phyloP scores from a whole-genome alignment of 345 rosid species.

The Lepidium aucheri region DNA sequence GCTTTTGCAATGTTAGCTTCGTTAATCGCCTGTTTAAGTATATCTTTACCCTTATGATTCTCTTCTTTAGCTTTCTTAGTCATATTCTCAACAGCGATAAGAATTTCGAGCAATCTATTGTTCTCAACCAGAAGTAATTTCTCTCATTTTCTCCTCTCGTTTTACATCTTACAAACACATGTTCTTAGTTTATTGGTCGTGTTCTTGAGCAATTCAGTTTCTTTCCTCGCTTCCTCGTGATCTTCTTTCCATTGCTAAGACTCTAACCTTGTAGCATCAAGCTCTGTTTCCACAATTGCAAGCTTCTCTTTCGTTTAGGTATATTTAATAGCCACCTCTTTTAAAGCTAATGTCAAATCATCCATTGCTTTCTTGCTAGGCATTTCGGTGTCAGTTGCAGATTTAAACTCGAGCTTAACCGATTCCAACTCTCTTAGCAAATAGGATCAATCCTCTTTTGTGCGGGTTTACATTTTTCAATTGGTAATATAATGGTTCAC shows the following conservation, averaged over 20 bases:
- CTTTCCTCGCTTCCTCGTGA: slow-evolving; percentile 41
- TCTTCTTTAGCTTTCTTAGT: slow-evolving; percentile 49
- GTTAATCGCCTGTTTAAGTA: slow-evolving; percentile 75
- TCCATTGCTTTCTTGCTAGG: slow-evolving; percentile 85
- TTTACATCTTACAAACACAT: slow-evolving; percentile 55
- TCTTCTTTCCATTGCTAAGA: slow-evolving; percentile 31
- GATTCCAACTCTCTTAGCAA: slow-evolving; percentile 30
- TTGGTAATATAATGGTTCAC: too few relatives aligned
- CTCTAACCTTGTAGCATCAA: slow-evolving; percentile 32
- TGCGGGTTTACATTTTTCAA: too few relatives aligned
- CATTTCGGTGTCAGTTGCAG: slow-evolving; percentile 52
- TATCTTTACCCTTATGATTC: slow-evolving; percentile 55
- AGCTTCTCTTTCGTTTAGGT: slow-evolving; percentile 50
- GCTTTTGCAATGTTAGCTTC: slow-evolving; percentile 88
- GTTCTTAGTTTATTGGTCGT: slow-evolving; percentile 63
- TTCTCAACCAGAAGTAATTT: slow-evolving; percentile 39
- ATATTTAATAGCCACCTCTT: slow-evolving; percentile 65
- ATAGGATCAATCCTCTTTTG: too few relatives aligned
- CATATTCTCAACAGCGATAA: slow-evolving; percentile 36
- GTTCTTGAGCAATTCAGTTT: slow-evolving; percentile 47
- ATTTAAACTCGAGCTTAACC: slow-evolving; percentile 42
- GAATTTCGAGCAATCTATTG: slow-evolving; percentile 34
- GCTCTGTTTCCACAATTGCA: slow-evolving; percentile 29
- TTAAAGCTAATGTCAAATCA: slow-evolving; percentile 63
- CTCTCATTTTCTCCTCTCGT: slow-evolving; percentile 70